Conservation (phyloP, 345 rosid genomes). For the Conringia planisiliqua region DNA sequence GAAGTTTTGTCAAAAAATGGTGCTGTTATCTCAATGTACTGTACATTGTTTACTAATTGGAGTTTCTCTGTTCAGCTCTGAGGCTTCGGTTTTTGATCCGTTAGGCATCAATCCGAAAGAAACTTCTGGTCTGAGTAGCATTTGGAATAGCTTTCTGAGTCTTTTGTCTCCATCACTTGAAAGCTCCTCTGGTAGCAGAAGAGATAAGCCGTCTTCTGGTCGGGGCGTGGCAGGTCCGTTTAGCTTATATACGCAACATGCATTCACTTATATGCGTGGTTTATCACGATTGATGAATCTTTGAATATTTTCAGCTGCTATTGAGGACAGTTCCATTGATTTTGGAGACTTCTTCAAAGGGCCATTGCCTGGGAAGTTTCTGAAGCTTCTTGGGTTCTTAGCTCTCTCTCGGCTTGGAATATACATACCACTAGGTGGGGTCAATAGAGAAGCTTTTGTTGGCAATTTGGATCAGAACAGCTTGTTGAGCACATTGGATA, state of each 20-base stretch:
- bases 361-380: conserved; percentile 87
- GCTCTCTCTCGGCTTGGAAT: conserved; percentile 93
- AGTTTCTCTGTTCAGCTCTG: conserved; percentile 45
- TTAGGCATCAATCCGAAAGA: conserved; percentile 64
- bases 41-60: conserved; percentile 34
- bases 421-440: conserved; percentile 94
- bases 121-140: conserved; percentile 41
- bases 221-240: conserved; percentile 82
- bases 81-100: conserved; percentile 70
- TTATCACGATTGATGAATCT: conserved; percentile 22
- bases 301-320: conserved; percentile 67
- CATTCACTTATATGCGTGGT: background rate
- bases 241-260: background rate
- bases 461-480: conserved; percentile 95
- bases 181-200: conserved; percentile 60
- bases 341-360: conserved; percentile 97
- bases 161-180: conserved; percentile 52
- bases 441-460: conserved; percentile 82
- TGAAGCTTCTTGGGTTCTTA: conserved; percentile 76
- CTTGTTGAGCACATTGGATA: conserved; percentile 84
- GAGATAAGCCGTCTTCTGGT: conserved; percentile 59
- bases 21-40: conserved; percentile 14
- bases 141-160: conserved; percentile 57
- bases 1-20: background rate
- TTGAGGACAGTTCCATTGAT: conserved; percentile 97